These are phyloP conservation scores for Pyricularia sp. DNA, from an alignment of 2,329 filamentous ascomycete genomes.

Conservation along the genomic window DNA sequence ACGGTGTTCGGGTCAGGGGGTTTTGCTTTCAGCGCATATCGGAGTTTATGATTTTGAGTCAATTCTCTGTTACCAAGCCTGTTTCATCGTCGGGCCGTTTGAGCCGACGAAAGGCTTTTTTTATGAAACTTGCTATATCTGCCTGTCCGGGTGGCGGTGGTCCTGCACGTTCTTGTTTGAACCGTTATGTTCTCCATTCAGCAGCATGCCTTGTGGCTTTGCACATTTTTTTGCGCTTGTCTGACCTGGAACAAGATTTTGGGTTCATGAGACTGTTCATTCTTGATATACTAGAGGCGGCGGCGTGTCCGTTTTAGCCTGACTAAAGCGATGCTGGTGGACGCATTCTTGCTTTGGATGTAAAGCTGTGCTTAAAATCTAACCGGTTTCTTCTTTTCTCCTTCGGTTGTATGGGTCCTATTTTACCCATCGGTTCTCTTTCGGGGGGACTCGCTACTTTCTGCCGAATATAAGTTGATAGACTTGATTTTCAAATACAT, in stretches of 20 bases:
- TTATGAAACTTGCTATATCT: background rate
- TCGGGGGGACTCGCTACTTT: background rate
- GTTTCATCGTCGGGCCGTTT: background rate
- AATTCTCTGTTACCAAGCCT: background rate
- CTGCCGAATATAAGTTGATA: background rate
- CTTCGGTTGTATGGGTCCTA: background rate
- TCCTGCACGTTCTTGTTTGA: background rate
- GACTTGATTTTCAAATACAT: background rate
- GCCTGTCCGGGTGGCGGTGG: background rate
- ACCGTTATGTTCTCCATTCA: background rate
- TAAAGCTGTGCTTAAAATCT: background rate
- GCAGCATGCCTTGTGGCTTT: background rate
- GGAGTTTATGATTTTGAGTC: background rate
- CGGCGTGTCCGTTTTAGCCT: background rate
- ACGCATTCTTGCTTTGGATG: background rate
- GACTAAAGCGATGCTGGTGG: background rate
- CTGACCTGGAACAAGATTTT: background rate
- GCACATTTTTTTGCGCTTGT: background rate
- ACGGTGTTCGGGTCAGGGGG: background rate
- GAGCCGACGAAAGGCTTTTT: background rate
- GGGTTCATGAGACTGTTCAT: background rate
- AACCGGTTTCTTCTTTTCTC: background rate
- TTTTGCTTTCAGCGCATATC: background rate
- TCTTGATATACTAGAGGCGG: background rate
- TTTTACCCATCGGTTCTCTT: background rate